phyloP scores from a whole-genome alignment of 768 basidiomycete genomes.

The Pisolithus marmoratus region DNA sequence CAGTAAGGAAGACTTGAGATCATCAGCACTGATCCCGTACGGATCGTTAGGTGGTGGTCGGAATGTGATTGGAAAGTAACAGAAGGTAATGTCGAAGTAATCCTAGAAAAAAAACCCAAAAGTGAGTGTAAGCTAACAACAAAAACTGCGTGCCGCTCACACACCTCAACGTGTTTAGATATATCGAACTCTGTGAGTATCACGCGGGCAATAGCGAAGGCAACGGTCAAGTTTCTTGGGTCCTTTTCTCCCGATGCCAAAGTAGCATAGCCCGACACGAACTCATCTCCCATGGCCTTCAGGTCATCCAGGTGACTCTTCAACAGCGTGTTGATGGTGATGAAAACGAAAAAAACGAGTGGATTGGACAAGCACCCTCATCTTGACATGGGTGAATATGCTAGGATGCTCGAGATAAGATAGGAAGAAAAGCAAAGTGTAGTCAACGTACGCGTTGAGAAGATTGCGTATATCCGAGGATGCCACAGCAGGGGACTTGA shows the following conservation, averaged over 20 bases:
- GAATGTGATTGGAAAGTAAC: constrained; percentile 98
- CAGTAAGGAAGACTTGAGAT: constrained; percentile 72
- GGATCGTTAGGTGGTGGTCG: constrained; percentile 91
- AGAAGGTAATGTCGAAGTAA: constrained; percentile 92
- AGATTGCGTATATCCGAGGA: constrained; percentile 59
- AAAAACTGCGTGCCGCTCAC: constrained; percentile 11
- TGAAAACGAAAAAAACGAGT: constrained; percentile 77
- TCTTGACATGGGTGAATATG: constrained; percentile 70
- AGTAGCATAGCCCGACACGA: constrained; percentile 67
- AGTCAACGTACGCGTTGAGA: constrained; percentile 48
- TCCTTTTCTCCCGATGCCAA: constrained; percentile 97
- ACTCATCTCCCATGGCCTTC: constrained; percentile 64
- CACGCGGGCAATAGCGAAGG: constrained; percentile 84
- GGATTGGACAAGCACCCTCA: constrained; percentile 77
- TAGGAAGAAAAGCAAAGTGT: neutral
- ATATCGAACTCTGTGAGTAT: constrained; percentile 87
- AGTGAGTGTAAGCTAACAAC: no score
- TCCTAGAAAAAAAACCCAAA: constrained; percentile 41
- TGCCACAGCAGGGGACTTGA: constrained; percentile 55
- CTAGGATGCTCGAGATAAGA: constrained; percentile 33
- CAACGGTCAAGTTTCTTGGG: constrained; percentile 85
- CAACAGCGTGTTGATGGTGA: constrained; percentile 65
- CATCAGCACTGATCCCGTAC: constrained; percentile 85
- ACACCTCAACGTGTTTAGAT: constrained; percentile 67
- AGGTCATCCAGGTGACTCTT: constrained; percentile 42